Evolutionary conservation across 2,329 filamentous ascomycete species (phyloP), one percentile per base, ranked within the genome.

Genomic region (Geoglossum cookeanum): DNA sequence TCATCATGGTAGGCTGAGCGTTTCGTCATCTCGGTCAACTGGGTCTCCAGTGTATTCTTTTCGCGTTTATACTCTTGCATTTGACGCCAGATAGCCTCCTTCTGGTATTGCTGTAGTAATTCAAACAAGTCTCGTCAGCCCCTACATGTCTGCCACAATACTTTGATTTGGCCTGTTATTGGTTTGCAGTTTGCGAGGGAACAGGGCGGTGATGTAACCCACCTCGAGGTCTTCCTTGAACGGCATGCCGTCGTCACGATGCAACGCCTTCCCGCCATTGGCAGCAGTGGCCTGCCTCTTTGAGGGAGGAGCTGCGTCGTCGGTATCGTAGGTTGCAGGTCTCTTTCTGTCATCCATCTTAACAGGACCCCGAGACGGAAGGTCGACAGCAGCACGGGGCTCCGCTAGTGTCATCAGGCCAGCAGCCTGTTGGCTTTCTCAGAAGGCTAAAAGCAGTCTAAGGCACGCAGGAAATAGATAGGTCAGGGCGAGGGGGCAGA

Each of bases 261-360:
- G 79, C 64, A 78, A 73, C 64, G 78, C 80, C 65, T 73, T 76
- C 61, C 76, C 73, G 66, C 89, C 89, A 76, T 95, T 96, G 63
- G 91, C 79, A 60, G 72, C 66, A 56, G 75, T 78, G 58, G 88
- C 87, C 70, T 94, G 86, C 72, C 89, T 85, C 78, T 97, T 98
- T 68, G 83, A 85, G 27, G 91, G 90, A 63, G 91, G 91, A 63
- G 85, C 86, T 67, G 87, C 76, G 64, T 96, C 88, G 70, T 92
- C 87, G 66, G 80, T 75, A 68, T 84, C 85, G 72, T 80, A 78
- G 65, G 85, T 79, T 68, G 89, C 87, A 68, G 89, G 85, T 80
- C 92, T 83, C 80, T 98, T 98, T 80, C 92, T 88, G 77, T 97
- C 92, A 79, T 98, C 92, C 91, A 97, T 98, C 80, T 92, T 95